Evolutionary conservation across 2,329 filamentous ascomycete species (phyloP).

Genomic region (Neocucurbitaria cava): DNA sequence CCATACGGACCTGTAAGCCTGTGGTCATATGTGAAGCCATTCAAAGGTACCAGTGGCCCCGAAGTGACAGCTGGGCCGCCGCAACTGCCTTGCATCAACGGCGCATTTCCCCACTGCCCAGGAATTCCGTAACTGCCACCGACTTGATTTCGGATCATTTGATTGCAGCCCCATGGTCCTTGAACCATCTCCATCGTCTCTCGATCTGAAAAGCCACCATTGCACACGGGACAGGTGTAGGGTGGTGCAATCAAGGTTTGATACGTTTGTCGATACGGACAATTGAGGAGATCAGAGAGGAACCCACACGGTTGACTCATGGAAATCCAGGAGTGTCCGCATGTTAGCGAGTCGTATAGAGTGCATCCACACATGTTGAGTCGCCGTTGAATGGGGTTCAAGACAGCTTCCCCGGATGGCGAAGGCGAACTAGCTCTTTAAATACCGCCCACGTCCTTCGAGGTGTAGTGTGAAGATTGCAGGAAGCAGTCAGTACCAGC

Average conservation of each 20-base stretch:
- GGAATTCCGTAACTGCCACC: conserved; percentile 35
- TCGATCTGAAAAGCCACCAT: conserved; percentile 34
- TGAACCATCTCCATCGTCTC: conserved; percentile 43
- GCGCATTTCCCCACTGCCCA: conserved; percentile 34
- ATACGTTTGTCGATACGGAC: conserved; percentile 46
- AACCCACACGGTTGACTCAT: conserved; percentile 54
- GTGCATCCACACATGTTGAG: conserved; percentile 56
- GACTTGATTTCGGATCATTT: conserved; percentile 35
- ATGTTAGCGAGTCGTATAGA: conserved; percentile 54
- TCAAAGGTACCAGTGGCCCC: conserved; percentile 16
- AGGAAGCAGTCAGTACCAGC: neutral
- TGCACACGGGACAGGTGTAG: conserved; percentile 37
- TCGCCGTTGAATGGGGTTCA: neutral
- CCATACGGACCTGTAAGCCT: conserved; percentile 28
- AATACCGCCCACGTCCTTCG: neutral
- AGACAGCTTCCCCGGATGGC: neutral
- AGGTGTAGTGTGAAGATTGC: neutral
- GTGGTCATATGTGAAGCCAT: conserved; percentile 23
- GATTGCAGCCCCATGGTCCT: conserved; percentile 41
- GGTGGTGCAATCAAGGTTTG: conserved; percentile 37
- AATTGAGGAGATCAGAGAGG: conserved; percentile 50
- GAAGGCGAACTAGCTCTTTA: neutral
- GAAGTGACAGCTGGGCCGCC: conserved; percentile 12
- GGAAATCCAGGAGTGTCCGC: conserved; percentile 58
- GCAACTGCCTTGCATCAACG: conserved; percentile 19